Base-by-base conservation (phyloP, 2,329 filamentous ascomycete genomes). In the Aureobasidium melanogenum region DNA sequence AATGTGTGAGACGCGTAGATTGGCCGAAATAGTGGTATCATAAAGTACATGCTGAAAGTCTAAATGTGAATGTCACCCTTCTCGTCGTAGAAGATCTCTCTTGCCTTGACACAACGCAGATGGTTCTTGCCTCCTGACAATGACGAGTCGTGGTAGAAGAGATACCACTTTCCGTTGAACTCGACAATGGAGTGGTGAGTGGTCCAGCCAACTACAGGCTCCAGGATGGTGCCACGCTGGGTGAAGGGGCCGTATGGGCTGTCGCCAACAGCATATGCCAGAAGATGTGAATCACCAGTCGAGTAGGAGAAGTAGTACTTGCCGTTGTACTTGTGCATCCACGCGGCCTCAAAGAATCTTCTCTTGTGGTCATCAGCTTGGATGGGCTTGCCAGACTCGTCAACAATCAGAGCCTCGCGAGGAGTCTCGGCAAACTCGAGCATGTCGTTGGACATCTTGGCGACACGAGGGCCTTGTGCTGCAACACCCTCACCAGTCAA, bases 181-280 rank as follows among this genome's bases (percentile, higher is more conserved):
- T 91, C 87, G 10, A 87, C 86, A 66, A 92, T 87, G 3, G 85
- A 88, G 72, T 91, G 88, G 74, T 91, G 88, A 60, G 88, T 92
- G 46, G 88, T 91, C 88, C 88, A 92, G 1, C 88, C 88, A 28
- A 88, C 72, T 5, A 92, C 88, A 0, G 88, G 88, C 77, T 91
- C 87, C 52, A 92, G 72, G 60, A 92, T 87, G 50, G 83, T 76
- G 0, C 88, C 88, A 0, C 78, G 80, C 64, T 90, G 91, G 1
- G 83, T 88, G 67, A 91, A 91, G 0, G 88, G 88, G 0, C 88
- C 88, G 12, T 84, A 74, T 0, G 88, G 88, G 62, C 74, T 84
- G 5, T 82, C 76, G 0, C 85, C 82, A 2, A 80, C 83, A 1
- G 86, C 88, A 69, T 89, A 91, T 65, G 79, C 86, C 34, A 92